phyloP scores from a whole-genome alignment of 1,284 basidiomycete species.

The Coniferiporia weirii region DNA sequence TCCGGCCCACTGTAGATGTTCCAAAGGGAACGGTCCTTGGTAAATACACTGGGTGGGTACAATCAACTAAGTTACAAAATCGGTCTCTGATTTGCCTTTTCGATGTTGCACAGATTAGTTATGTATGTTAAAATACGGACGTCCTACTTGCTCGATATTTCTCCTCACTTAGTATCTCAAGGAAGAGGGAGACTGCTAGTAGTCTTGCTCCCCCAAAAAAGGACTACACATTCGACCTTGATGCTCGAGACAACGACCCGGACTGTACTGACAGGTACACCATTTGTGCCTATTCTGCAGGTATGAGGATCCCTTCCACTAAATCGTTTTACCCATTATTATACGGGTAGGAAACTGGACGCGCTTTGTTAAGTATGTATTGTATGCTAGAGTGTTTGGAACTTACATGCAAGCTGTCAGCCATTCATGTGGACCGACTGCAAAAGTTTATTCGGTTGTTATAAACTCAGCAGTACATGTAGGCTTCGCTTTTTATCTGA shows the following conservation, averaged over 20 bases:
- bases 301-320: constrained; percentile 28
- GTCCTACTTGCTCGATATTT: constrained; percentile 3
- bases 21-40: constrained; percentile 53
- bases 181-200: constrained; percentile 30
- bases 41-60: constrained; percentile 55
- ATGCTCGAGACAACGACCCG: constrained; percentile 37
- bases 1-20: constrained; percentile 36
- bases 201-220: constrained; percentile 3
- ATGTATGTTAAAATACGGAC: constrained; percentile 21
- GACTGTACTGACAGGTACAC: constrained; percentile 32
- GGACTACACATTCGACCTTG: constrained; percentile 55
- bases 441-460: constrained; percentile 50
- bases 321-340: not conserved
- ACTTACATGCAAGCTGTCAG: constrained; percentile 30
- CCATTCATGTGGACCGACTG: constrained; percentile 61
- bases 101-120: constrained; percentile 19
- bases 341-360: constrained; percentile 59
- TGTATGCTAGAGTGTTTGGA: not conserved
- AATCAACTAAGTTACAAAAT: not conserved
- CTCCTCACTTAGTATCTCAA: constrained; percentile 30
- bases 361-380: constrained; percentile 58
- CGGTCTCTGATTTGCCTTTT: not conserved
- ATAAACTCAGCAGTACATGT: constrained; percentile 57
- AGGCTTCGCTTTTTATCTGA: constrained; percentile 19
- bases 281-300: constrained; percentile 45